Percentiles rank a stretch among this genome's conserved stretches.
phyloP scores from a whole-genome alignment of 306 rosid species.

The Echinosophora koreensis region DNA sequence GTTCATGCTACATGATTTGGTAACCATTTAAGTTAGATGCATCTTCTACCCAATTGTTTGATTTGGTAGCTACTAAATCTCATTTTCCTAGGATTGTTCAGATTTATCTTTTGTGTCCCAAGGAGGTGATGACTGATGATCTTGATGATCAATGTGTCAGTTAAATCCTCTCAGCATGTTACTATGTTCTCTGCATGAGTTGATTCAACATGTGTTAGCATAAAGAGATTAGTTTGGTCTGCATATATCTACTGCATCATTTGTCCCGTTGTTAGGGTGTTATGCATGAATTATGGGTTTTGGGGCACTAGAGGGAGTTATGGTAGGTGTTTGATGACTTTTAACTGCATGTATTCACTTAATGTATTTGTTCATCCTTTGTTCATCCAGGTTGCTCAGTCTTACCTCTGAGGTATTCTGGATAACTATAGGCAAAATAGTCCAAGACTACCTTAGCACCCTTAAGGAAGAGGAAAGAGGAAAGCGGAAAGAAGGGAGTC shows the following conservation, averaged over 20 bases:
- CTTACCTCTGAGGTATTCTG: constrained; percentile 42
- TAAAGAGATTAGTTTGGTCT: constrained; percentile 10
- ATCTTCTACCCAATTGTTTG: constrained; percentile 34
- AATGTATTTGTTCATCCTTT: constrained; percentile 43
- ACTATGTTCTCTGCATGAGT: constrained; percentile 27
- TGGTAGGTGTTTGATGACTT: constrained; percentile 7
- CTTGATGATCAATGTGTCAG: constrained; percentile 30
- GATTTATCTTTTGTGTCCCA: constrained; percentile 28
- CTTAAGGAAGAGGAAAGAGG: not conserved
- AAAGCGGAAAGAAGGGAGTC: constrained; percentile 22
- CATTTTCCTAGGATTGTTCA: constrained; percentile 15
- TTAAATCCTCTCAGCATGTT: constrained; percentile 34
- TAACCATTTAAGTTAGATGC: constrained; percentile 26
- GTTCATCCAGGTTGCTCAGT: constrained; percentile 49
- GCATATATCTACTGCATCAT: constrained; percentile 24
- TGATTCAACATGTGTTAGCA: constrained; percentile 19
- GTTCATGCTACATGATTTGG: constrained; percentile 11
- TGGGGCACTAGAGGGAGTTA: constrained; percentile 15
- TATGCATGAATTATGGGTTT: constrained; percentile 31
- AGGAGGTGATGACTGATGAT: constrained; percentile 34
- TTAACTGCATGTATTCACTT: constrained; percentile 41
- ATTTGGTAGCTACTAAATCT: constrained; percentile 28
- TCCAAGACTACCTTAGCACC: constrained; percentile 37
- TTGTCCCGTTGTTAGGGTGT: constrained; percentile 26
- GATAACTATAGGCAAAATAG: constrained; percentile 23